Evolutionary conservation across 805 yeast genomes (phyloP).

Genomic region (Ogataea nonfermentans): DNA sequence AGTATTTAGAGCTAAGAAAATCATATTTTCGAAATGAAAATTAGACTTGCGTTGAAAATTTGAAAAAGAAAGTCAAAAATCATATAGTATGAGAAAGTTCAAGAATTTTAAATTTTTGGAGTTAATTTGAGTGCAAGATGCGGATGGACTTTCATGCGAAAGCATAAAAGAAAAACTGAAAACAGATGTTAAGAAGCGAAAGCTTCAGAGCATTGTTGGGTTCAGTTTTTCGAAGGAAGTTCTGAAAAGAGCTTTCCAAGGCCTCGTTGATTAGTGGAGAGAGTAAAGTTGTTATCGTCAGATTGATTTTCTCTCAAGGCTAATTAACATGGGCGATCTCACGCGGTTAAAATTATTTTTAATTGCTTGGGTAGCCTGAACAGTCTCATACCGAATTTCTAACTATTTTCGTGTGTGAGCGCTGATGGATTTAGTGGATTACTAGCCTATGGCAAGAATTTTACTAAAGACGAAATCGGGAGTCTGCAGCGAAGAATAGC

Average conservation of each 20-base stretch:
- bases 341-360: constrained; percentile 2
- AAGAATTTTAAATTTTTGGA: not conserved
- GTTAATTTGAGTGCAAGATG: constrained; percentile 1
- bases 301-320: constrained; percentile 10
- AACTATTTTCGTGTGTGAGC: constrained; percentile 10
- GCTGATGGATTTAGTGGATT: constrained; percentile 11
- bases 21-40: constrained; percentile 1
- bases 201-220: constrained; percentile 2
- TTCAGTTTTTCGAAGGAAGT: constrained; percentile 5
- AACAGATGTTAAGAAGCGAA: constrained; percentile 3
- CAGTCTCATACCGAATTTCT: constrained; percentile 12
- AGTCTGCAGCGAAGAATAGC: constrained; percentile 7
- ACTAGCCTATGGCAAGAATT: constrained; percentile 11
- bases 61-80: not conserved
- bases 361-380: constrained; percentile 5
- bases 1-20: not conserved
- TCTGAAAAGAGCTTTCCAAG: constrained; percentile 7
- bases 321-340: constrained; percentile 10
- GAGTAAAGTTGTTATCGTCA: constrained; percentile 11
- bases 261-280: constrained; percentile 14
- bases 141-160: constrained; percentile 7
- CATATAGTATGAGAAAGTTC: not conserved
- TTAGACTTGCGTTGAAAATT: not conserved
- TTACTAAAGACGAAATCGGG: constrained; percentile 8
- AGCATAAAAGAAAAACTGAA: constrained; percentile 7